Percentiles rank a stretch among this genome's conserved stretches.
Conservation (phyloP, 495 filamentous ascomycete species). For the Neurospora sp. region DNA sequence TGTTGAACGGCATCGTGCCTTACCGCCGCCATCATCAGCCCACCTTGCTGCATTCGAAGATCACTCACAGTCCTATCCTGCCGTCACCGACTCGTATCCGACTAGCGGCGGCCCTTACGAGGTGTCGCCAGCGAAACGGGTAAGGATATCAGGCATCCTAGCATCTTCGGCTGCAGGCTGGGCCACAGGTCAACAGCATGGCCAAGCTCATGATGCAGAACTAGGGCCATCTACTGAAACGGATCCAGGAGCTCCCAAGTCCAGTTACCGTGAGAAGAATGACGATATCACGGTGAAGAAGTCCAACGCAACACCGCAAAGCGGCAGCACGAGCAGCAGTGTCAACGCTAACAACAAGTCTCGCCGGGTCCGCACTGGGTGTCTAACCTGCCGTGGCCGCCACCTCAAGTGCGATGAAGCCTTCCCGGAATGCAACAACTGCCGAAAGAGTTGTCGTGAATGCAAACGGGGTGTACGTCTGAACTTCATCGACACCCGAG, state of each 20-base stretch:
- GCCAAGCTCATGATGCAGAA: neutral
- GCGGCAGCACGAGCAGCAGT: constrained; percentile 9
- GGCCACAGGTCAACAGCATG: neutral
- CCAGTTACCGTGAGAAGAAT: constrained; percentile 5
- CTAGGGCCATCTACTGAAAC: neutral
- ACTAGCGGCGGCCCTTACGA: neutral
- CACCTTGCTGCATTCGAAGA: neutral
- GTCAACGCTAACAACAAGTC: constrained; percentile 40
- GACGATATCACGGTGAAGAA: constrained; percentile 5
- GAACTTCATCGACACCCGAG: constrained; percentile 85
- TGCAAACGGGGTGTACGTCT: constrained; percentile 83
- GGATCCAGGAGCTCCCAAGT: neutral
- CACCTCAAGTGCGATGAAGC: constrained; percentile 69
- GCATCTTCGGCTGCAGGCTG: neutral
- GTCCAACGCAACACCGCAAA: neutral
- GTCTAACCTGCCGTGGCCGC: constrained; percentile 66
- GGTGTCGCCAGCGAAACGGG: neutral
- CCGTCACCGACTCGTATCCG: neutral
- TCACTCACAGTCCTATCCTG: neutral
- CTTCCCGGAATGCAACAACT: constrained; percentile 71
- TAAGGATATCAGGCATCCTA: neutral
- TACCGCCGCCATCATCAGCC: neutral
- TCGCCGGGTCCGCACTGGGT: constrained; percentile 64
- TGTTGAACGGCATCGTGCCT: neutral
- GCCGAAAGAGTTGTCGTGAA: constrained; percentile 71